phyloP scores from a whole-genome alignment of 2,329 filamentous ascomycete genomes.

The Cryphonectria japonica region DNA sequence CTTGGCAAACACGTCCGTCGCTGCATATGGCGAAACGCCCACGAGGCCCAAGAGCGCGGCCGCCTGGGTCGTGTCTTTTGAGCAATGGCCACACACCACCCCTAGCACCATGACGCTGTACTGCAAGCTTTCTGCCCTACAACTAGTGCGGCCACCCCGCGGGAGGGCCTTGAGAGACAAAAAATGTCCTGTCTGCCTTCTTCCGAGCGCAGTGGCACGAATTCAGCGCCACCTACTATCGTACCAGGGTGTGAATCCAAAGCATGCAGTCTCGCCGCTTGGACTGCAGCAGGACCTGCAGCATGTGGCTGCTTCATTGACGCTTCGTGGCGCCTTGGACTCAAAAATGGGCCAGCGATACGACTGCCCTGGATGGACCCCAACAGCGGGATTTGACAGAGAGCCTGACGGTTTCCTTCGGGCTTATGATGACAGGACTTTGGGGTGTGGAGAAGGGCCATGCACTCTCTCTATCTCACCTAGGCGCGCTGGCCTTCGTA shows the following conservation, averaged over 20 bases:
- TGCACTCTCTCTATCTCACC: not conserved
- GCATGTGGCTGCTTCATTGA: not conserved
- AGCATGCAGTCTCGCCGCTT: not conserved
- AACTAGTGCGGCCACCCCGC: not conserved
- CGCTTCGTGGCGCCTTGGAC: not conserved
- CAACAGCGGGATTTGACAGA: not conserved
- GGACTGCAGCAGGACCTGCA: slow-evolving; percentile 4
- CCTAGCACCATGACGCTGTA: not conserved
- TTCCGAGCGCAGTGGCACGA: not conserved
- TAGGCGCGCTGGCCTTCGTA: not conserved
- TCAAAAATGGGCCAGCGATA: not conserved
- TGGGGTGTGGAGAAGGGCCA: not conserved
- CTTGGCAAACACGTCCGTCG: not conserved
- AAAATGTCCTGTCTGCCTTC: not conserved
- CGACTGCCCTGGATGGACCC: not conserved
- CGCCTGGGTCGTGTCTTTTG: not conserved
- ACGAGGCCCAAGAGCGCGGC: not conserved
- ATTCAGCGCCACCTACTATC: not conserved
- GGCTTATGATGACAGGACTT: not conserved
- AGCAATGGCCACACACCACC: not conserved
- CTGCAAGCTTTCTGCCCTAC: not conserved
- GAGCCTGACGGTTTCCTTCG: not conserved
- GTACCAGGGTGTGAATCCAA: not conserved
- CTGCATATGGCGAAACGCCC: slow-evolving; percentile 5
- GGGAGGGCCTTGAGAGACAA: too few species aligned